Conservation (phyloP, 441 rosid species). For the Raphanus hybrid region DNA sequence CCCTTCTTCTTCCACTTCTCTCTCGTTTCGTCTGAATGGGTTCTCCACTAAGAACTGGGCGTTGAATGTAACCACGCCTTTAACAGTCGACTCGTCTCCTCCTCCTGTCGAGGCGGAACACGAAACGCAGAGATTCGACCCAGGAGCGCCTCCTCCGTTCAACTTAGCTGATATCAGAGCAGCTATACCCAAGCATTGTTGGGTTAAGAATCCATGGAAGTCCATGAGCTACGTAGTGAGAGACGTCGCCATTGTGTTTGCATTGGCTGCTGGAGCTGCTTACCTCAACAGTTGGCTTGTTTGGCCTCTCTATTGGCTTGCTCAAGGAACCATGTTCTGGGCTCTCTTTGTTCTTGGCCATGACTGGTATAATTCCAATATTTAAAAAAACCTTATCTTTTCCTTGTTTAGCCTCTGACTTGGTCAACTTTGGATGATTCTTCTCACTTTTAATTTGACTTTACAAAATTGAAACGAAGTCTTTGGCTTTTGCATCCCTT, state of each 20-base stretch:
- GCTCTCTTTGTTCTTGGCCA: slow-evolving; percentile 98
- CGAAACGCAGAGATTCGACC: slow-evolving; percentile 52
- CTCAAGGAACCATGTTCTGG: slow-evolving; percentile 99
- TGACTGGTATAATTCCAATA: slow-evolving; percentile 63
- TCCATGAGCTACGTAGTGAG: slow-evolving; percentile 93
- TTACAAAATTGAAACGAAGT: slow-evolving; percentile 9
- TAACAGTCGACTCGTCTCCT: slow-evolving; percentile 39
- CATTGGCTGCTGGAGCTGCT: slow-evolving; percentile 84
- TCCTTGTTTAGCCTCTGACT: slow-evolving; percentile 20
- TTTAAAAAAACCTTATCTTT: not conserved
- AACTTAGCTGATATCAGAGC: slow-evolving; percentile 80
- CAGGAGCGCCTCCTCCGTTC: slow-evolving; percentile 83
- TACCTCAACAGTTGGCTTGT: slow-evolving; percentile 72
- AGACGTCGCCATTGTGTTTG: slow-evolving; percentile 74
- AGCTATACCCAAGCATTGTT: slow-evolving; percentile 98
- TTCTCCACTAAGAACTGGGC: slow-evolving; percentile 47
- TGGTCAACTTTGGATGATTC: slow-evolving; percentile 34
- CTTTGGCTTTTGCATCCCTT: not conserved
- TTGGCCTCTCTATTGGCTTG: slow-evolving; percentile 97
- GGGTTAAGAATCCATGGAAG: slow-evolving; percentile 92
- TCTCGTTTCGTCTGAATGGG: slow-evolving; percentile 30
- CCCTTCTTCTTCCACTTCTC: slow-evolving; percentile 6
- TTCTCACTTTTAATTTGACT: slow-evolving; percentile 10
- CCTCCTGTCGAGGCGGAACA: slow-evolving; percentile 35
- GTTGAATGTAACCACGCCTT: slow-evolving; percentile 58